phyloP scores from a whole-genome alignment of 75 land plant species.

The Cunninghamia lanceolata region DNA sequence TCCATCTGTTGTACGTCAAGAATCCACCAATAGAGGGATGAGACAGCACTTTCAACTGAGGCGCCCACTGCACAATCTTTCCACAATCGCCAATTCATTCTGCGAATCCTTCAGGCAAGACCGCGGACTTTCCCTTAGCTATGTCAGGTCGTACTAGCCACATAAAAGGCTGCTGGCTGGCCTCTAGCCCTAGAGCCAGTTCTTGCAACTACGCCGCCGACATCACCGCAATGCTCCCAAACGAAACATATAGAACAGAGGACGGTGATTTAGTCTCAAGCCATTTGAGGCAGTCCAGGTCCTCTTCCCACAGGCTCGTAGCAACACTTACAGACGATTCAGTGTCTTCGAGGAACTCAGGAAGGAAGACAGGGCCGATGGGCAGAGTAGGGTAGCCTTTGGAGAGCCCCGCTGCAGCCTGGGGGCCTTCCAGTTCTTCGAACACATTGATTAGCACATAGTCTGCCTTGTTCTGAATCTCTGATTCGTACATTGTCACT shows the following conservation, averaged over 20 bases:
- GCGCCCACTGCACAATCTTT: conserved; percentile 14
- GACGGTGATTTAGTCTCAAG: conserved; percentile 16
- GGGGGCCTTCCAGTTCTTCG: conserved; percentile 2
- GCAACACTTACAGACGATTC: background rate
- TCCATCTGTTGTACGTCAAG: conserved; percentile 37
- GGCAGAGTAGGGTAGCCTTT: conserved; percentile 10
- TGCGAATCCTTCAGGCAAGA: background rate
- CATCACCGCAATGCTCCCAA: conserved; percentile 13
- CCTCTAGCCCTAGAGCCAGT: conserved; percentile 11
- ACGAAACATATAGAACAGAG: conserved; percentile 17
- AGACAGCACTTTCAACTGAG: too few species aligned
- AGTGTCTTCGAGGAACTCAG: background rate
- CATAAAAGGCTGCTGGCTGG: conserved; percentile 13
- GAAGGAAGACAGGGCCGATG: background rate
- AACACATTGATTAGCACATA: background rate
- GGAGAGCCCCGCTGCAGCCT: background rate
- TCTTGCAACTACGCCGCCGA: conserved; percentile 8
- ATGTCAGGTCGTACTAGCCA: conserved; percentile 21
- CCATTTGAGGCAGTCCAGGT: conserved; percentile 16
- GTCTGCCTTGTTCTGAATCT: conserved; percentile 1
- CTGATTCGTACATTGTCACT: background rate
- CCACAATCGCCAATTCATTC: background rate
- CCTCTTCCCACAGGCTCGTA: conserved; percentile 12
- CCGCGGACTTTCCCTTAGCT: background rate
- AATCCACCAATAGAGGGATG: conserved; percentile 26